A percentile compares a stretch with the other conserved stretches of the same genome.
Conservation (phyloP, 2,329 filamentous ascomycete genomes). For the Alternaria sp. region DNA sequence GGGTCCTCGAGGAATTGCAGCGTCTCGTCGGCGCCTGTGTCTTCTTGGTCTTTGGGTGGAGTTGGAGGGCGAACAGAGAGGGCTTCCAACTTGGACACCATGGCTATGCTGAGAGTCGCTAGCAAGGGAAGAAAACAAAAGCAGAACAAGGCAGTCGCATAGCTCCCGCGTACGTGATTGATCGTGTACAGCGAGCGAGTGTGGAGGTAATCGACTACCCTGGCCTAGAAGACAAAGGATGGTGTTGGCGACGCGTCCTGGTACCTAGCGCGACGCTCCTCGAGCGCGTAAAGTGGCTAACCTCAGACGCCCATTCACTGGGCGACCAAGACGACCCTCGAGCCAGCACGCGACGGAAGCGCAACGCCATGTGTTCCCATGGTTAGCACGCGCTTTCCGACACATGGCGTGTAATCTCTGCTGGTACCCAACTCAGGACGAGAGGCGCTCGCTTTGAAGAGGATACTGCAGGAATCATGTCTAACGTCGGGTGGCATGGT, state of each 20-base stretch:
- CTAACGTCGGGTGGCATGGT: too few relatives aligned
- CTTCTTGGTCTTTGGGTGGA: constrained; percentile 60
- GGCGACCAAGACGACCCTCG: constrained; percentile 13
- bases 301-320: constrained; percentile 17
- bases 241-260: constrained; percentile 27
- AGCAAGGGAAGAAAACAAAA: constrained; percentile 33
- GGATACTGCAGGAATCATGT: too few relatives aligned
- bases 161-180: constrained; percentile 26
- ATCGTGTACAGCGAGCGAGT: constrained; percentile 19
- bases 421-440: too few relatives aligned
- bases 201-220: constrained; percentile 27
- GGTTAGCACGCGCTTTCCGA: not conserved
- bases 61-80: constrained; percentile 64
- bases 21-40: constrained; percentile 50
- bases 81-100: constrained; percentile 56
- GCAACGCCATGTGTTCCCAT: not conserved
- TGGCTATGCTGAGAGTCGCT: constrained; percentile 49
- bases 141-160: constrained; percentile 36
- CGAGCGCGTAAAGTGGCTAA: constrained; percentile 29
- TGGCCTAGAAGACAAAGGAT: constrained; percentile 21
- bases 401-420: too few relatives aligned
- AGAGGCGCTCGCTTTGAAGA: too few relatives aligned
- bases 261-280: constrained; percentile 18
- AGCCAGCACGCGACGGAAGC: constrained; percentile 7
- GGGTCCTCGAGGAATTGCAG: constrained; percentile 56